Conservation (phyloP, 805 yeast genomes). For the Limtongia smithiae region DNA sequence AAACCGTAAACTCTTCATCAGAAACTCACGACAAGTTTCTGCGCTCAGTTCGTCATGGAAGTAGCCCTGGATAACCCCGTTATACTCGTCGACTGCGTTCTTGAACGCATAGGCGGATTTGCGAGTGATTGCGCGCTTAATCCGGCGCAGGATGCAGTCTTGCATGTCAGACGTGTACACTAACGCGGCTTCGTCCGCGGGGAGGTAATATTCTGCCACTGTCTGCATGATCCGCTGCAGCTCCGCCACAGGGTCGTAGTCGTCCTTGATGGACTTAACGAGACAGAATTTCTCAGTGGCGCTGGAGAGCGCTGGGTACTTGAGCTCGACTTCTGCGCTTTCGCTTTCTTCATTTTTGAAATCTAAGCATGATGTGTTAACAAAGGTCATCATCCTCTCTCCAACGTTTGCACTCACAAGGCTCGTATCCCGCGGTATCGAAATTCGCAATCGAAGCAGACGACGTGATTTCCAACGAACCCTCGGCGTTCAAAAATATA, state of each 20-base stretch:
- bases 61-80: slow-evolving; percentile 41
- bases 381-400: neutral
- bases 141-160: slow-evolving; percentile 37
- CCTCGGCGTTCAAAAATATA: neutral
- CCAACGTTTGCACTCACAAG: neutral
- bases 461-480: neutral
- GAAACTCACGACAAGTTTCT: slow-evolving; percentile 20
- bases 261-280: slow-evolving; percentile 36
- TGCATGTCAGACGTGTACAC: slow-evolving; percentile 26
- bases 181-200: slow-evolving; percentile 33
- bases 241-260: slow-evolving; percentile 60
- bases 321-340: slow-evolving; percentile 10
- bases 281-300: slow-evolving; percentile 20
- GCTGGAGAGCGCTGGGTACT: slow-evolving; percentile 16
- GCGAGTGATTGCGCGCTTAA: slow-evolving; percentile 33
- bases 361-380: neutral
- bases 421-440: no score
- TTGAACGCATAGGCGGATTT: slow-evolving; percentile 37
- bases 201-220: slow-evolving; percentile 41
- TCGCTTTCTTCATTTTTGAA: neutral
- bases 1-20: neutral
- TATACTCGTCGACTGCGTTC: slow-evolving; percentile 44
- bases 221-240: slow-evolving; percentile 50
- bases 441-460: no score
- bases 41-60: slow-evolving; percentile 35